phyloP scores from a whole-genome alignment of 2,329 filamentous ascomycete genomes.

The Chaetomiaceae sp. region DNA sequence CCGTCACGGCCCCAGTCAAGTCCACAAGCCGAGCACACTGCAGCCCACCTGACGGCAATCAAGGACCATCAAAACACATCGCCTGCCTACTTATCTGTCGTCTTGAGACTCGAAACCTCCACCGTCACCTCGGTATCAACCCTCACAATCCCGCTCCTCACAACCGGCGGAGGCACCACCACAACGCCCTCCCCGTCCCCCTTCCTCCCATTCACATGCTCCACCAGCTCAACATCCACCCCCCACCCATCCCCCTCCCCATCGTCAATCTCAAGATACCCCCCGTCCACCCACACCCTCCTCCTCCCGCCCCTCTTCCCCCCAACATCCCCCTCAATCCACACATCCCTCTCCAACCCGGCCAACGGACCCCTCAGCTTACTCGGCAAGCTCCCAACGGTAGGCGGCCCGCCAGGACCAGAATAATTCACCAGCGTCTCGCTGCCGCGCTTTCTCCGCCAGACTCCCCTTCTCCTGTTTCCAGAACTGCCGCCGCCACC shows the following conservation, averaged over 20 bases:
- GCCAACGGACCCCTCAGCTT: background rate
- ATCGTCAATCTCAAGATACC: constrained; percentile 11
- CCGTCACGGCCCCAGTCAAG: too few relatives aligned
- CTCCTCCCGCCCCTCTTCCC: background rate
- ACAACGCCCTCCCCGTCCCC: background rate
- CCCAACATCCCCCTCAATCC: constrained; percentile 4
- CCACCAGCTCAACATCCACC: constrained; percentile 15
- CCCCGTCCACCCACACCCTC: constrained; percentile 9
- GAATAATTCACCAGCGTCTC: background rate
- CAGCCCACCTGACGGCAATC: too few relatives aligned
- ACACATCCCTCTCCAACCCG: constrained; percentile 5
- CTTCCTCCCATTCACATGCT: background rate
- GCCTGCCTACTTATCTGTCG: too few relatives aligned
- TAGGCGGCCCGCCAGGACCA: constrained; percentile 7
- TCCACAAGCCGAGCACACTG: too few relatives aligned
- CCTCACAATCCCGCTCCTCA: constrained; percentile 1
- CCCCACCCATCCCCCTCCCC: constrained; percentile 8
- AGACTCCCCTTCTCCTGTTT: background rate
- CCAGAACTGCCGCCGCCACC: background rate
- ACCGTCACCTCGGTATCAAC: constrained; percentile 6
- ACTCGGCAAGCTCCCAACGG: constrained; percentile 14
- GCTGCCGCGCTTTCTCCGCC: too few relatives aligned
- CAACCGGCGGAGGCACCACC: background rate
- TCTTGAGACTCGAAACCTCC: background rate
- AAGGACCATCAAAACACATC: too few relatives aligned